Conservation (phyloP, 352 stramenopile species). For the Globisporangium camurandrum region DNA sequence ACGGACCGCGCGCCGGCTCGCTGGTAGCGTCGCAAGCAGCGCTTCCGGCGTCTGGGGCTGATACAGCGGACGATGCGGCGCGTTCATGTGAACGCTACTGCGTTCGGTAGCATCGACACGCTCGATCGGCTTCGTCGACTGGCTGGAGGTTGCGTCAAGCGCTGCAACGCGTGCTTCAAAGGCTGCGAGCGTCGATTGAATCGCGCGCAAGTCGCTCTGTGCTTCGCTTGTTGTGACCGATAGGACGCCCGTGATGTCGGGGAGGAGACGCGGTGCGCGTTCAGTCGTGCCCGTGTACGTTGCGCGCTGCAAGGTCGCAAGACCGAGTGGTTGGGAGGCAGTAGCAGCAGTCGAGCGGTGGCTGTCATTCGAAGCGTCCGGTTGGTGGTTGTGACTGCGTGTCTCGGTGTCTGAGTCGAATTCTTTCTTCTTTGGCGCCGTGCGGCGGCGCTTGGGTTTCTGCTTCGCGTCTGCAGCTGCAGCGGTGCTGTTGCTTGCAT, state of each 20-base stretch:
- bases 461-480: slow-evolving; percentile 15
- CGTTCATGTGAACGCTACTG: background rate
- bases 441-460: slow-evolving; percentile 39
- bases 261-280: slow-evolving; percentile 36
- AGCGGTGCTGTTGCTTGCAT: slow-evolving; percentile 8
- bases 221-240: slow-evolving; percentile 39
- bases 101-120: background rate
- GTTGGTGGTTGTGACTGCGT: no score
- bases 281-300: no score
- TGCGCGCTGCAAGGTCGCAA: slow-evolving; percentile 25
- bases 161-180: slow-evolving; percentile 32
- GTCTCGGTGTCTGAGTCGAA: no score
- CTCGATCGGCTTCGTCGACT: no score
- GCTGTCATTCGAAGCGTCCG: slow-evolving; percentile 18
- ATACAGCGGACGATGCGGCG: slow-evolving; percentile 33
- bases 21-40: slow-evolving; percentile 60
- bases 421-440: slow-evolving; percentile 45
- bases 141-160: no score
- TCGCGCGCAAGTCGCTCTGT: slow-evolving; percentile 46
- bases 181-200: slow-evolving; percentile 33
- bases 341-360: slow-evolving; percentile 4
- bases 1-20: slow-evolving; percentile 55
- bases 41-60: slow-evolving; percentile 68
- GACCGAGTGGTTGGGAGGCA: slow-evolving; percentile 14
- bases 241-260: slow-evolving; percentile 50